Percentiles rank a stretch among this genome's conserved stretches.
Conservation (phyloP, 2,329 filamentous ascomycete species). For the Grosmannia clavigera region DNA sequence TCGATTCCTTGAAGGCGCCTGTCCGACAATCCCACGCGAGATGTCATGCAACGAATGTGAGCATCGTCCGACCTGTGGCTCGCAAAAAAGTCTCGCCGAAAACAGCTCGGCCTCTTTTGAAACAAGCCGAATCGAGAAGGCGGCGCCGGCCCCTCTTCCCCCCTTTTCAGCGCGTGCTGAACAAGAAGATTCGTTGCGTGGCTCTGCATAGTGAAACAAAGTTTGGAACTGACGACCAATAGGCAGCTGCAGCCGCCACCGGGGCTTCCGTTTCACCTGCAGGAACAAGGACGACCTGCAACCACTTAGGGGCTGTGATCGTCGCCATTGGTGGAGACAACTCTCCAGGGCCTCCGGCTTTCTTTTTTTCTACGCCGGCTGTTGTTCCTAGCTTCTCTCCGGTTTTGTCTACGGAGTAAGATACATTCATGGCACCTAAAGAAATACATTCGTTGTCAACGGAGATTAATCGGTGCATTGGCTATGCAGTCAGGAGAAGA, state of each 20-base stretch:
- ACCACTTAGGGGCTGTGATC: neutral
- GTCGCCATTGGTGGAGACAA: neutral
- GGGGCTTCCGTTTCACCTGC: neutral
- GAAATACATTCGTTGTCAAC: neutral
- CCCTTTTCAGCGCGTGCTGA: neutral
- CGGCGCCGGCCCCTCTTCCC: too few species aligned
- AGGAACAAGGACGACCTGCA: neutral
- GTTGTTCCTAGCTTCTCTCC: neutral
- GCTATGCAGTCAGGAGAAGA: neutral
- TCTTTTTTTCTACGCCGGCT: neutral
- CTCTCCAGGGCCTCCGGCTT: neutral
- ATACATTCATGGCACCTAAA: too few species aligned
- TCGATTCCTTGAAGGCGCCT: too few species aligned
- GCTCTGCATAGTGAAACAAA: constrained; percentile 2
- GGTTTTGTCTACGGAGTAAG: neutral
- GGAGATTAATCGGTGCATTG: neutral
- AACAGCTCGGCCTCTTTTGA: neutral
- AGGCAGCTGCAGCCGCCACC: neutral
- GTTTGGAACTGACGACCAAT: neutral
- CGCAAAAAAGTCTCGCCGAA: neutral
- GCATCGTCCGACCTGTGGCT: neutral
- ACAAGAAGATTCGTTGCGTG: neutral
- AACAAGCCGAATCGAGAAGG: neutral
- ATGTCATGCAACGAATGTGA: neutral
- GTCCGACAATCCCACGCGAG: neutral